Percentiles rank a stretch among this genome's conserved stretches.
Conservation (phyloP, 202 grass and related monocot genomes). For the Brachypodium distachyon region DNA sequence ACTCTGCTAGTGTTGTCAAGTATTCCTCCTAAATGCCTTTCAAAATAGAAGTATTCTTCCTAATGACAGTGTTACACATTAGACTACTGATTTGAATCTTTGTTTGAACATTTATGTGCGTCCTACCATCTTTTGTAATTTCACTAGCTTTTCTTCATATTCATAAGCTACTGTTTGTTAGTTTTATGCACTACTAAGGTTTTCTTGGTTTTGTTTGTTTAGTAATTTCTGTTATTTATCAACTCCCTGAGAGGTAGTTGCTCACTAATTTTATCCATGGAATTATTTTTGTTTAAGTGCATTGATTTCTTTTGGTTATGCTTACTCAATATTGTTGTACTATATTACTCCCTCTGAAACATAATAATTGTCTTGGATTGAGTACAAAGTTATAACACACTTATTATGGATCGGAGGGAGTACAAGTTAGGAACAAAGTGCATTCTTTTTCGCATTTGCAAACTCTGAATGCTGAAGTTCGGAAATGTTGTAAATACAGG, state of each 20-base stretch:
- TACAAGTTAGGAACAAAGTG: not conserved
- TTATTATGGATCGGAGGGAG: too few relatives aligned
- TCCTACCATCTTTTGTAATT: not conserved
- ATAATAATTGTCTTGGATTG: too few relatives aligned
- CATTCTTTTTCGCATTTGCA: not conserved
- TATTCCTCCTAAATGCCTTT: too few relatives aligned
- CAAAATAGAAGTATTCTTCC: too few relatives aligned
- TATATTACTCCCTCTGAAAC: too few relatives aligned
- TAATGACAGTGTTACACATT: not conserved
- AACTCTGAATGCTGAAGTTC: not conserved
- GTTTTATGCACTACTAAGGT: not conserved
- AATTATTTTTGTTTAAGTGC: not conserved
- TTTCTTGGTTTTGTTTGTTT: conserved; percentile 17
- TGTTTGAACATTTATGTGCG: not conserved
- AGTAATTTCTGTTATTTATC: not conserved
- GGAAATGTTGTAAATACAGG: conserved; percentile 4
- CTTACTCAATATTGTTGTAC: not conserved
- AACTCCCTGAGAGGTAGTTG: not conserved
- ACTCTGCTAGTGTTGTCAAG: too few relatives aligned
- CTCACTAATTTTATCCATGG: not conserved
- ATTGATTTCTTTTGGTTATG: not conserved
- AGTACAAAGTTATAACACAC: too few relatives aligned
- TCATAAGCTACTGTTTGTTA: not conserved
- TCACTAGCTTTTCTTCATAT: not conserved
- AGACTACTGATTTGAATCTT: not conserved